Evolutionary conservation across 352 stramenopile genomes (phyloP).

Genomic region (Phytopythium ostracodes): DNA sequence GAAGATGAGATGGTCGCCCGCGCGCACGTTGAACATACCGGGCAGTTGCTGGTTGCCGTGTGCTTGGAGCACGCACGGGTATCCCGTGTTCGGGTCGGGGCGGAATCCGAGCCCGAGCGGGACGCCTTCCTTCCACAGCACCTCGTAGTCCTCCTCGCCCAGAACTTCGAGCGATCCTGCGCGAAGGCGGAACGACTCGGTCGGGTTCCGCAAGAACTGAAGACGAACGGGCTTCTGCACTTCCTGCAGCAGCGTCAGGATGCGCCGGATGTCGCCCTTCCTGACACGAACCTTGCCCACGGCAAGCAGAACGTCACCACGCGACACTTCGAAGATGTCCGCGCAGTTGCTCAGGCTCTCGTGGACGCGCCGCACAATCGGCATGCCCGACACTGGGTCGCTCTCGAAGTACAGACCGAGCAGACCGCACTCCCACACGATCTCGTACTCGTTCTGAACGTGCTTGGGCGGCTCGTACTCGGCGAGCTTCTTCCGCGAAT

Average conservation of each 20-base stretch:
- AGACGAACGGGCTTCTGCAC: constrained; percentile 80
- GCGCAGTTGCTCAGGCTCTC: constrained; percentile 85
- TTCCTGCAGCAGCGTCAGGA: constrained; percentile 72
- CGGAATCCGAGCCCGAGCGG: constrained; percentile 80
- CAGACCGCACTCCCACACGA: constrained; percentile 84
- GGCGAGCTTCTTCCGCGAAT: constrained; percentile 56
- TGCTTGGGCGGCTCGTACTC: constrained; percentile 62
- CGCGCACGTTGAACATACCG: constrained; percentile 85
- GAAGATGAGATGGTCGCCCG: constrained; percentile 74
- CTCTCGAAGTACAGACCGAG: constrained; percentile 85
- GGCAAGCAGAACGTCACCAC: constrained; percentile 72
- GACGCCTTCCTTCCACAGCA: constrained; percentile 83
- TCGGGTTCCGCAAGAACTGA: constrained; percentile 70
- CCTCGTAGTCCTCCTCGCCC: constrained; percentile 84
- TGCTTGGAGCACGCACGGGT: constrained; percentile 69
- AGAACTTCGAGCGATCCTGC: constrained; percentile 69
- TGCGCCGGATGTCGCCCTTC: constrained; percentile 78
- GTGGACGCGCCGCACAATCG: constrained; percentile 83
- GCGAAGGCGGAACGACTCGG: constrained; percentile 62
- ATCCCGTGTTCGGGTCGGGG: constrained; percentile 68
- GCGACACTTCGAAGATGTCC: constrained; percentile 81
- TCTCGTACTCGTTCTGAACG: constrained; percentile 80
- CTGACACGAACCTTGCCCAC: constrained; percentile 75
- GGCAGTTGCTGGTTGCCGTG: constrained; percentile 75
- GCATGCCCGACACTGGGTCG: constrained; percentile 74